Evolutionary conservation across 2,329 filamentous ascomycete species (phyloP), one percentile per base, ranked within the genome.

Genomic region (Botrytis cinerea): DNA sequence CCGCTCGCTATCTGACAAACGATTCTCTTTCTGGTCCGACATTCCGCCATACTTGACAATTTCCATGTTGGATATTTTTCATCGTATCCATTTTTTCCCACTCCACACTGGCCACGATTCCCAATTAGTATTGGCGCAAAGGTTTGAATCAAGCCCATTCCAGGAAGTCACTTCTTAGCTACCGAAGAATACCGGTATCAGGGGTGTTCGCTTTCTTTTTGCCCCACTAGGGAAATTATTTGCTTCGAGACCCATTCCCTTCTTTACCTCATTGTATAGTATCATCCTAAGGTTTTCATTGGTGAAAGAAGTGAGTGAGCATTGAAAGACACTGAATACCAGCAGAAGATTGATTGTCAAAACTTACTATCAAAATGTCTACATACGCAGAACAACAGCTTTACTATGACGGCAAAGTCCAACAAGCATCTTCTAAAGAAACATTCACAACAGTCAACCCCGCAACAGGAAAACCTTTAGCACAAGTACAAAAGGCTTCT

Each of bases 401-500:
- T 76, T 96, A 92, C 83, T 93, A 94, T 84, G 88, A 90, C 77
- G 94, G 94, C 82, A 87, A 88, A 80, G 83, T 86, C 62, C 92
- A 93, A 79, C 83, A 86, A 40, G 87, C 89, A 67, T 86, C 84
- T 54, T 88, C 89, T 16, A 84, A 86, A 60, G 85, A 86, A 74
- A 90, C 90, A 64, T 95, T 96, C 83, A 84, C 90, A 75, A 89
- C 91, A 45, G 85, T 95, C 80, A 87, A 96, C 81, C 94, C 94
- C 57, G 89, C 93, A 68, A 94, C 89, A 60, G 89, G 87, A 73
- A 84, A 87, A 75, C 87, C 91, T 9, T 82, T 95, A 69, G 92
- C 92, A 76, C 89, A 90, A 77, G 89, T 97, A 80, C 89, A 93
- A 82, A 86, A 88, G 48, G 92, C 93, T 28, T 91, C 92, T 0